Conservation (phyloP, 2,329 filamentous ascomycete species). For the Elsinoe fawcettii region DNA sequence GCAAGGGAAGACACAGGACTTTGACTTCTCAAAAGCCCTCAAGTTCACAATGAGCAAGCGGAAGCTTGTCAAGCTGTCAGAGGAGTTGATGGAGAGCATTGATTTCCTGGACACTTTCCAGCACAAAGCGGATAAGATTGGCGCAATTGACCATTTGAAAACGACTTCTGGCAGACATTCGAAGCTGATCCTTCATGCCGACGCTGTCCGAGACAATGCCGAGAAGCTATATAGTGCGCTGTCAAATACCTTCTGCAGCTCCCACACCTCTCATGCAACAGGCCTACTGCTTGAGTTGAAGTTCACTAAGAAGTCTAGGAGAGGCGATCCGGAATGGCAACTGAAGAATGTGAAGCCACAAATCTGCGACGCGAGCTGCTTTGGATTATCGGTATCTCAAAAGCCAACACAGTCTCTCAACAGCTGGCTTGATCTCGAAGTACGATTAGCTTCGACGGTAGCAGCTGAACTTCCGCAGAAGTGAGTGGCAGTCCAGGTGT, state of each 20-base stretch:
- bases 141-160: too few species aligned
- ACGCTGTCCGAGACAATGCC: background rate
- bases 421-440: background rate
- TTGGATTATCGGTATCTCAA: background rate
- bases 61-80: background rate
- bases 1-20: background rate
- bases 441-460: background rate
- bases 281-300: background rate
- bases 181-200: background rate
- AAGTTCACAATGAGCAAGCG: background rate
- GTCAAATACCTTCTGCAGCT: background rate
- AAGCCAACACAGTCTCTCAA: background rate
- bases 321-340: background rate
- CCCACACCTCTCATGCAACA: background rate
- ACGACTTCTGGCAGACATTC: background rate
- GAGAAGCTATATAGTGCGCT: background rate
- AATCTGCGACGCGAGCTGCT: background rate
- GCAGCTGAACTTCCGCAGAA: background rate
- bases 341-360: background rate
- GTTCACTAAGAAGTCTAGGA: background rate
- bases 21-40: background rate
- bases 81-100: background rate
- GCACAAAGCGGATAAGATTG: background rate
- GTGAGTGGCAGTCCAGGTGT: background rate
- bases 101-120: background rate